Percentiles rank a stretch among this genome's conserved stretches.
These are phyloP conservation scores for Lotmaria passim DNA, from an alignment of 208 protist genomes.

Conservation along the genomic window DNA sequence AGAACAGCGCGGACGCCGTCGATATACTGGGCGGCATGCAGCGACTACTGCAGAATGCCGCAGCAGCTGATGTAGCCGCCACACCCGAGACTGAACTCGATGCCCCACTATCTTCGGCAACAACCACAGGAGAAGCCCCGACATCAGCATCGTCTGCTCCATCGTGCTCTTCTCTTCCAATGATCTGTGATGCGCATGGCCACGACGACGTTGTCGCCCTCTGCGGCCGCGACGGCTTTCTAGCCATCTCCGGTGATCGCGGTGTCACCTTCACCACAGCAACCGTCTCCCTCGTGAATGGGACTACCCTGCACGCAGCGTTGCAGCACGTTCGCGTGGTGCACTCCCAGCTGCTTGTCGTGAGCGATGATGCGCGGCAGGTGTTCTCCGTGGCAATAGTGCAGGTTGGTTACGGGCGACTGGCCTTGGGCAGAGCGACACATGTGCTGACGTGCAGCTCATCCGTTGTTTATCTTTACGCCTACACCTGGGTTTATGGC, in stretches of 20 bases:
- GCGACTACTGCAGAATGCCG: conserved; percentile 18
- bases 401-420: conserved; percentile 3
- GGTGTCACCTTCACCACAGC: conserved; percentile 59
- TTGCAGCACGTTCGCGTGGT: conserved; percentile 28
- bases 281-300: conserved; percentile 5
- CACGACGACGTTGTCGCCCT: conserved; percentile 55
- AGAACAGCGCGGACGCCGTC: not conserved
- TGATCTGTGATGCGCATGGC: conserved; percentile 31
- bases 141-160: not conserved
- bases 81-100: conserved; percentile 14
- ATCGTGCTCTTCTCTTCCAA: not conserved
- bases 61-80: conserved; percentile 12
- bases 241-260: conserved; percentile 72
- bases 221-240: conserved; percentile 47
- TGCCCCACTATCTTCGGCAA: too few species aligned
- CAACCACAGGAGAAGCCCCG: not conserved
- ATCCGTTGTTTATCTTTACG: conserved; percentile 28
- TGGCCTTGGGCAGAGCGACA: conserved; percentile 17
- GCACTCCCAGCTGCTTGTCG: conserved; percentile 26
- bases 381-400: conserved; percentile 17
- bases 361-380: conserved; percentile 3
- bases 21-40: conserved; percentile 27
- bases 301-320: not conserved
- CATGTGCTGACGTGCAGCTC: conserved; percentile 35
- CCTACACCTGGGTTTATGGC: conserved; percentile 8